Evolutionary conservation across 768 basidiomycete genomes (phyloP), one percentile per base, ranked within the genome.

Genomic region (Rhodotorula toruloides): DNA sequence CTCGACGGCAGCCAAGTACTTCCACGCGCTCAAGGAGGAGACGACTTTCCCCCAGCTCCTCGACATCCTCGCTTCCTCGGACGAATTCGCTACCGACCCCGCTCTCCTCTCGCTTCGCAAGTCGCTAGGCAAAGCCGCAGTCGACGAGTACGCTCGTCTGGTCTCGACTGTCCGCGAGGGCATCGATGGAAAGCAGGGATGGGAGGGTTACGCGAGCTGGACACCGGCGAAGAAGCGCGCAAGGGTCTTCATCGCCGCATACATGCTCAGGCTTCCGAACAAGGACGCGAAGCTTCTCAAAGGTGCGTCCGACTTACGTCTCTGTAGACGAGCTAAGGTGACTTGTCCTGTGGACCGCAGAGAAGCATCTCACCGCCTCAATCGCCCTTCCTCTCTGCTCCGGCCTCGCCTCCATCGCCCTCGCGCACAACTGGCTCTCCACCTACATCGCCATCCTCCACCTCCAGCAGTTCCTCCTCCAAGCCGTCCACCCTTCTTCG

Each of bases 391-490:
- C 64, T 31, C 67, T 74, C 46, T 50, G 71, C 50, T 56, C 43
- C 34, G 89, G 91, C 0, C 80, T 97, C 32, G 82, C 93, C 58
- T 87, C 84, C 72, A 89, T 96, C 68, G 82, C 88, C 0, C 82
- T 89, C 27, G 83, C 92, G 1, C 90, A 91, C 70, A 91, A 86
- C 74, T 99, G 93, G 93, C 84, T 98, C 14, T 74, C 83, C 9
- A 87, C 91, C 2, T 86, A 90, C 0, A 79, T 93, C 43, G 80
- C 83, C 37, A 81, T 86, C 72, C 88, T 96, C 84, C 87, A 86
- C 44, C 79, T 99, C 34, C 87, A 93, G 71, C 84, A 89, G 8
- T 85, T 86, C 77, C 81, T 99, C 40, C 82, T 85, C 0, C 96
- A 99, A 78, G 96, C 90, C 1, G 79, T 92, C 27, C 83, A 47